Evolutionary conservation across 1,284 basidiomycete species (phyloP), one percentile per base, ranked within the genome.

Genomic region (Pseudozyma hubeiensis): DNA sequence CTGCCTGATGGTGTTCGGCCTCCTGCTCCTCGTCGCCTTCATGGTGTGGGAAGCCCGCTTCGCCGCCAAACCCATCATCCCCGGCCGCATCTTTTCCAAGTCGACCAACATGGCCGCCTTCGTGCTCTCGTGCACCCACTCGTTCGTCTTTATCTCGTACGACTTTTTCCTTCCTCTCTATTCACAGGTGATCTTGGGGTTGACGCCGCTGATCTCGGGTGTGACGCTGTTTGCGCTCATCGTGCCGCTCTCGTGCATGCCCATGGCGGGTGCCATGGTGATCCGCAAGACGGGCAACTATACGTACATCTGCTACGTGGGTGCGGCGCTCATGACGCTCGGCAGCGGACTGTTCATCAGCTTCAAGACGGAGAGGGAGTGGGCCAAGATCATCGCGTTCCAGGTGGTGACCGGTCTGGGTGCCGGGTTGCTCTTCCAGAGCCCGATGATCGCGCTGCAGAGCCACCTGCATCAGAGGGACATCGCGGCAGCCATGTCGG

Each of bases 261-360:
- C 51, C 5, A 30, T 53, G 29, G 40, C 40, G 2, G 51, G 51
- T 11, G 34, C 51, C 13, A n/a, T 53, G n/a, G 34, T 53, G 14
- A 53, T 53, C 17, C 51, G 51, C 9, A 53, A 44, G 30, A 53
- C 51, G 14, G 51, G 51, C 51, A 53, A 53, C 40, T 53, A 53
- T 40, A 29, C 33, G 2, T 44, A 43, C 11, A 16, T 44, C 9
- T 53, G 51, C 41, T 53, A 44, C 5, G 24, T 43, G 3, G 51
- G 51, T 2, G 51, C 51, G 2, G 40, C 24, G 5, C 41, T 53
- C 40, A 53, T 53, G 51, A 53, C 51, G 39, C 39, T 53, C 4
- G 51, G 51, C 10, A 53, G 51, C n/a, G 51, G 51, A 6, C 51
- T 53, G 24, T 53, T 53, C n/a, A 53, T 53, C 41, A 53, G 51